Evolutionary conservation across 108 stramenopile genomes (phyloP).

Genomic region (Cyclotella kingstonii): DNA sequence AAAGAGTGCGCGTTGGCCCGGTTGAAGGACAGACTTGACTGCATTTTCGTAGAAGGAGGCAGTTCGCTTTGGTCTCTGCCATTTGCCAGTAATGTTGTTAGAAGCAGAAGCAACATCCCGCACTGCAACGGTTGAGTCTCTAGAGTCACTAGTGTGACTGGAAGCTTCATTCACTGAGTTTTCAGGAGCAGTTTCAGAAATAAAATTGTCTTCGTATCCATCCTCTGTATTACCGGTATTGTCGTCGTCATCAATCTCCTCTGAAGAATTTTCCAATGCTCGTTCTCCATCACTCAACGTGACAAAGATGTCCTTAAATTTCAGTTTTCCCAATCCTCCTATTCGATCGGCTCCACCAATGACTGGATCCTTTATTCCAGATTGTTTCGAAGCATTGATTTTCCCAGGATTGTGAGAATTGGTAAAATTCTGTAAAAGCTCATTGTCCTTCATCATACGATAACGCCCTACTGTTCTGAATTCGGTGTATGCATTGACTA

Average conservation of each 20-base stretch:
- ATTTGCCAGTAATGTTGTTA: background rate
- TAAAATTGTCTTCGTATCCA: background rate
- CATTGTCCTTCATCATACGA: slow-evolving; percentile 25
- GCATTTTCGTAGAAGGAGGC: slow-evolving; percentile 34
- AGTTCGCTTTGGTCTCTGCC: background rate
- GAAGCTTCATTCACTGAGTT: background rate
- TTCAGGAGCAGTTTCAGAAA: background rate
- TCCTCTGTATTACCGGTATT: background rate
- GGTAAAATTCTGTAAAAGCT: slow-evolving; percentile 9
- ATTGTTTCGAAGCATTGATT: background rate
- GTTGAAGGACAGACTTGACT: slow-evolving; percentile 38
- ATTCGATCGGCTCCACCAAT: slow-evolving; percentile 38
- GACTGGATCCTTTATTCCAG: background rate
- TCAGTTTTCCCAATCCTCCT: slow-evolving; percentile 23
- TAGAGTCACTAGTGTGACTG: background rate
- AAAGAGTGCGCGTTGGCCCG: slow-evolving; percentile 70
- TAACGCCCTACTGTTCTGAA: slow-evolving; percentile 32
- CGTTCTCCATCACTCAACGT: background rate
- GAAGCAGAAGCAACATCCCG: too few species aligned
- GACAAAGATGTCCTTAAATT: slow-evolving; percentile 11
- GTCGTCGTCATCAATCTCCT: background rate
- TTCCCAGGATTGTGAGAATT: slow-evolving; percentile 10
- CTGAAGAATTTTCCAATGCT: background rate
- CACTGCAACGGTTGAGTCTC: background rate
- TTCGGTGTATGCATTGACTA: slow-evolving; percentile 35